Conservation (phyloP, 352 stramenopile species). For the Pythium angustatum region DNA sequence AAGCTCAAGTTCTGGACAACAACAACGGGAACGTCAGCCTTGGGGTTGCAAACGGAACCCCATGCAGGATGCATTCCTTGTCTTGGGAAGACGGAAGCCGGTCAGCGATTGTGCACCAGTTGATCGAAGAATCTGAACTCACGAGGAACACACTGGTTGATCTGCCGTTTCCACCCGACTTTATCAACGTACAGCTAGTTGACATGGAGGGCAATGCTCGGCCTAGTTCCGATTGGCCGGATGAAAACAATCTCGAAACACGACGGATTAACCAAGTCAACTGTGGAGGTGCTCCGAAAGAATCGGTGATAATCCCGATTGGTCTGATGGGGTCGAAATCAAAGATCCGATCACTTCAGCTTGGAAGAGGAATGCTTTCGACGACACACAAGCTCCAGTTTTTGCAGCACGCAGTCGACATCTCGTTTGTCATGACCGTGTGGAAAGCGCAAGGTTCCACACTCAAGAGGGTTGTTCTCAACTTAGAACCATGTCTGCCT, state of each 20-base stretch:
- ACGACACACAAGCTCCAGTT: conserved; percentile 7
- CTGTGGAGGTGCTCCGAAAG: background rate
- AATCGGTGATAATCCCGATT: conserved; percentile 4
- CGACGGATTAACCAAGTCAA: background rate
- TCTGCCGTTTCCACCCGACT: conserved; percentile 9
- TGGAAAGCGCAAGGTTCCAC: conserved; percentile 31
- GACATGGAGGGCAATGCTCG: no score
- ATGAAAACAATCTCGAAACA: background rate
- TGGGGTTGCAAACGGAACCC: conserved; percentile 15
- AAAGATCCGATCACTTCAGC: background rate
- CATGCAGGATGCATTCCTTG: conserved; percentile 21
- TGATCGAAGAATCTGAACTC: background rate
- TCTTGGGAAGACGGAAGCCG: conserved; percentile 21
- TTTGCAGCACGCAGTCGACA: conserved; percentile 24
- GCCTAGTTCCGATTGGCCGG: background rate
- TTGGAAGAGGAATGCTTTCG: background rate
- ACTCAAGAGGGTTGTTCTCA: conserved; percentile 15
- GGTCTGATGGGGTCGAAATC: conserved; percentile 1
- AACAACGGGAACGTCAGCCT: conserved; percentile 13
- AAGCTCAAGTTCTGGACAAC: conserved; percentile 23
- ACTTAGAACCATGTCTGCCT: background rate
- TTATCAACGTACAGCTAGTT: conserved; percentile 5
- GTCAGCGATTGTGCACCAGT: background rate
- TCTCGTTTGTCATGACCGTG: conserved; percentile 23
- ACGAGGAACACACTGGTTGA: background rate